phyloP scores from a whole-genome alignment of 1,284 basidiomycete species.

The Cystobasidiaceae sp. region DNA sequence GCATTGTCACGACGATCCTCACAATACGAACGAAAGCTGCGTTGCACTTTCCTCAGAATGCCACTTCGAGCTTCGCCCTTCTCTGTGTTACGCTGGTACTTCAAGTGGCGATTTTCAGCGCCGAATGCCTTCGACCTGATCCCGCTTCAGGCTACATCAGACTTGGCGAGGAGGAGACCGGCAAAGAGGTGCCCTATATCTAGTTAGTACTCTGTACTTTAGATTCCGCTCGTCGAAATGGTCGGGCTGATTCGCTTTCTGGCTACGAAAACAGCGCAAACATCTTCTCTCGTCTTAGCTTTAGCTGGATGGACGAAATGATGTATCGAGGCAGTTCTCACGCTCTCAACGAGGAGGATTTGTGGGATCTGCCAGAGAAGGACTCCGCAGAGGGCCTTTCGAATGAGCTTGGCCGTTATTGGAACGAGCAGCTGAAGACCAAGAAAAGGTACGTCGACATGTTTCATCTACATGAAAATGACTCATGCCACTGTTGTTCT shows the following conservation, averaged over 20 bases:
- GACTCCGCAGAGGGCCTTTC: constrained; percentile 73
- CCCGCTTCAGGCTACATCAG: constrained; percentile 46
- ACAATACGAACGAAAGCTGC: constrained; percentile 60
- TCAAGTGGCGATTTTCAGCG: constrained; percentile 57
- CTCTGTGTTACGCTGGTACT: constrained; percentile 54
- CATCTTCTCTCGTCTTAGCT: constrained; percentile 61
- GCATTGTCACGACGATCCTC: constrained; percentile 55
- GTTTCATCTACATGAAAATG: not conserved
- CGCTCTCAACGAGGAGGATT: constrained; percentile 46
- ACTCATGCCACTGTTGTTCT: not conserved
- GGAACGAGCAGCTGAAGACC: constrained; percentile 52
- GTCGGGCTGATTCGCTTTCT: too few relatives aligned
- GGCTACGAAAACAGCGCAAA: constrained; percentile 58
- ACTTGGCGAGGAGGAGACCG: constrained; percentile 31
- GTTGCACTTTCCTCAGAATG: constrained; percentile 42
- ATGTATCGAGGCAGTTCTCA: constrained; percentile 44
- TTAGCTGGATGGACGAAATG: constrained; percentile 72
- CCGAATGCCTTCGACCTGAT: constrained; percentile 73
- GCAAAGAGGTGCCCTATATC: constrained; percentile 23
- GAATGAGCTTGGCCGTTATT: constrained; percentile 54
- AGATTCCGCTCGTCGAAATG: too few relatives aligned
- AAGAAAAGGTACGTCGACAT: constrained; percentile 47
- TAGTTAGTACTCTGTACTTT: constrained; percentile 7
- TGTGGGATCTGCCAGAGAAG: constrained; percentile 50
- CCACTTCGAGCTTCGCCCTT: constrained; percentile 51